These are phyloP conservation scores for Pholiota microspora DNA, from an alignment of 768 basidiomycete genomes.

Conservation along the genomic window DNA sequence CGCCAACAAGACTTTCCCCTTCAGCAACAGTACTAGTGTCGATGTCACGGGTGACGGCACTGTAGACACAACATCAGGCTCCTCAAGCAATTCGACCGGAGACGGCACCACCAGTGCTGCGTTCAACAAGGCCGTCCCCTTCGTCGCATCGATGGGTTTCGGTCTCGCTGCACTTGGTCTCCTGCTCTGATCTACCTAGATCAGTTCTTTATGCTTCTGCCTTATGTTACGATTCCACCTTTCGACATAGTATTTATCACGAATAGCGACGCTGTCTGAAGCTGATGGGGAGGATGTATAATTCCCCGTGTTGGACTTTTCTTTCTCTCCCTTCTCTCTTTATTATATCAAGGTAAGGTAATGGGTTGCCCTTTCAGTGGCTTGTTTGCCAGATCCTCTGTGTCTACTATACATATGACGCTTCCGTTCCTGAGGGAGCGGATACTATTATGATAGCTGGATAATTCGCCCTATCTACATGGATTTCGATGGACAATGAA, in stretches of 20 bases:
- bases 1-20: slow-evolving; percentile 66
- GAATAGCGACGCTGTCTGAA: slow-evolving; percentile 3
- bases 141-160: slow-evolving; percentile 16
- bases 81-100: slow-evolving; percentile 17
- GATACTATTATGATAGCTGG: neutral
- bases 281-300: neutral
- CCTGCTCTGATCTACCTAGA: slow-evolving; percentile 13
- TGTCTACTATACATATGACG: neutral
- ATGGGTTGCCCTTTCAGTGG: neutral
- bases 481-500: neutral
- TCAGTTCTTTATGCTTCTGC: neutral
- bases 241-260: slow-evolving; percentile 4
- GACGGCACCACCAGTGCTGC: slow-evolving; percentile 17
- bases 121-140: slow-evolving; percentile 7
- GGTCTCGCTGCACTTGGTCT: slow-evolving; percentile 12
- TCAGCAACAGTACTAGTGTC: slow-evolving; percentile 35
- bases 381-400: neutral
- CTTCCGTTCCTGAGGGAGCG: neutral
- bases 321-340: neutral
- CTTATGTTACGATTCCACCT: slow-evolving; percentile 9
- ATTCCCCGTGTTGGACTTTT: slow-evolving; percentile 6
- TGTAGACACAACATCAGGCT: slow-evolving; percentile 29
- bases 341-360: neutral
- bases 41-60: slow-evolving; percentile 40
- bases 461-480: neutral